Evolutionary conservation across 345 rosid genomes (phyloP), one percentile per base, ranked within the genome.

Genomic region (Pistacia vera): DNA sequence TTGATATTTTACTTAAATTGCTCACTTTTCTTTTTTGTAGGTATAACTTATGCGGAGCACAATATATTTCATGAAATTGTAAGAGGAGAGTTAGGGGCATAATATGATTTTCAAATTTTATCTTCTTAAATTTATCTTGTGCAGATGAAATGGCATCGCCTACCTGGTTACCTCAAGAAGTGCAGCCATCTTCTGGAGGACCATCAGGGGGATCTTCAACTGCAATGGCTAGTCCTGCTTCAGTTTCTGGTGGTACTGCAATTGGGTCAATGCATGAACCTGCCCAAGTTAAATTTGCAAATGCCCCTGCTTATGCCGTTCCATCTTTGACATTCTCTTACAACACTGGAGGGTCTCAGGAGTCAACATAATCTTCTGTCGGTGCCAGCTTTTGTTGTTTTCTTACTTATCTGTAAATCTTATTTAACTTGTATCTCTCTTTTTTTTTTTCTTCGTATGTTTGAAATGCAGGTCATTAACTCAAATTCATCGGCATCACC

Each of bases 241-340:
- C 25, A 0, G 0, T 22, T 22, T 22, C 25, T n/a, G 25, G 25
- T 22, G 25, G 25, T 22, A 22, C 25, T 0, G 25, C 25, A 9
- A 77, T 38, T 55, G 66, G 61, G 41, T 55, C 75, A 7, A 51
- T 58, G 20, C 77, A 77, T n/a, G 86, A 77, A 66, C 49, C 57
- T 49, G 33, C 75, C 41, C 81, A 70, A n/a, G 54, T 62, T 28
- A 80, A 69, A 61, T 77, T 78, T 56, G 52, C 70, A 36, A 73
- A 71, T 52, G 63, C 81, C 44, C 57, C 79, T 51, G 72, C 59
- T 20, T 66, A 30, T 74, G 79, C 62, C 12, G 58, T 67, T 61
- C 86, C 86, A 0, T 64, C 74, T 4, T 71, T 81, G 17, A 73
- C 86, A 2, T 83, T 70, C 68, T 65, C 86, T n/a, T 79, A 74